Evolutionary conservation across 257 asterid genomes (phyloP).

Genomic region (Voacanga thouarsii): DNA sequence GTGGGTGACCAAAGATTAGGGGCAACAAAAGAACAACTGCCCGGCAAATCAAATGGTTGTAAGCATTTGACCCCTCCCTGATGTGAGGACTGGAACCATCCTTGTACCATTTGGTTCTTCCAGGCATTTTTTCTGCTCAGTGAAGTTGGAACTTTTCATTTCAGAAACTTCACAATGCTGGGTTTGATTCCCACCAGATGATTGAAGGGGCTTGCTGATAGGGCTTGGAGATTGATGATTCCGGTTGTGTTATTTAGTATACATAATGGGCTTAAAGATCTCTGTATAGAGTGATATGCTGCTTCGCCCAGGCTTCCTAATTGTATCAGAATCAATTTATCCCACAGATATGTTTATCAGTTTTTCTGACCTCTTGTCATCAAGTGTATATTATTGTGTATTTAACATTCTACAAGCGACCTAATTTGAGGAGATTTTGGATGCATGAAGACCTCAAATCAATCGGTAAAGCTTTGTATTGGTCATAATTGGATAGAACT

Average conservation of each 20-base stretch:
- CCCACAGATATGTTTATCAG: background rate
- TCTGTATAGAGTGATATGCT: slow-evolving; percentile 11
- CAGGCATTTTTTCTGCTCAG: slow-evolving; percentile 9
- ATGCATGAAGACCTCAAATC: background rate
- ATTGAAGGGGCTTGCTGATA: background rate
- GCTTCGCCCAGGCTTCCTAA: background rate
- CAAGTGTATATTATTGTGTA: slow-evolving; percentile 1
- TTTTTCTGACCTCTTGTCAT: background rate
- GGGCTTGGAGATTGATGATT: background rate
- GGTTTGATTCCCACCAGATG: slow-evolving; percentile 3
- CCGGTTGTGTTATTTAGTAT: background rate
- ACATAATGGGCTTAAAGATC: background rate
- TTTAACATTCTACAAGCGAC: background rate
- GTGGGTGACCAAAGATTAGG: slow-evolving; percentile 80
- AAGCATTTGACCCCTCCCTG: background rate
- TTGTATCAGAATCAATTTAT: slow-evolving; percentile 8
- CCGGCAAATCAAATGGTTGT: background rate
- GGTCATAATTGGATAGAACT: no score
- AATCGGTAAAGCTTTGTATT: background rate
- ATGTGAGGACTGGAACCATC: slow-evolving; percentile 1
- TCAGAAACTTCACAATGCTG: background rate
- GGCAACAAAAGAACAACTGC: background rate
- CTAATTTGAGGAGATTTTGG: background rate
- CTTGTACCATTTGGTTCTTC: slow-evolving; percentile 11
- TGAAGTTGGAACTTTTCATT: slow-evolving; percentile 14